Percentiles rank a stretch among this genome's conserved stretches.
These are phyloP conservation scores for Exobasidium cylindrosporum DNA, from an alignment of 1,284 basidiomycete genomes.

Conservation along the genomic window DNA sequence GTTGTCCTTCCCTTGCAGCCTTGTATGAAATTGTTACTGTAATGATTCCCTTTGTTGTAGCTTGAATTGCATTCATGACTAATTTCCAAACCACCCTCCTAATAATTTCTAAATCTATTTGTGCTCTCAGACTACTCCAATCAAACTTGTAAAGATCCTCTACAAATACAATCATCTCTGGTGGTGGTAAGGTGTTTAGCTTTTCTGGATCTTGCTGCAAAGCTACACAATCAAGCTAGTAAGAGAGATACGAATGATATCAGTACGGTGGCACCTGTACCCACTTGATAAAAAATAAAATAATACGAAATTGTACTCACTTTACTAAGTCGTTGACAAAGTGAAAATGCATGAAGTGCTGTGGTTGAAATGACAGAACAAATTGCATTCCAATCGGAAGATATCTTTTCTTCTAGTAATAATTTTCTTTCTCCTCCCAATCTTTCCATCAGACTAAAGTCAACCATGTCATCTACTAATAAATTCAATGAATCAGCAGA, in stretches of 20 bases:
- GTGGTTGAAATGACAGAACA: slow-evolving; percentile 23
- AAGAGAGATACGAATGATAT: no score
- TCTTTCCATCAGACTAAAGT: slow-evolving; percentile 13
- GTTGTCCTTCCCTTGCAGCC: neutral
- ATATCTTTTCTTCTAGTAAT: slow-evolving; percentile 26
- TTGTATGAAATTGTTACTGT: neutral
- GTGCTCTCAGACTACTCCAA: neutral
- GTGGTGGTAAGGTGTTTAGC: slow-evolving; percentile 1
- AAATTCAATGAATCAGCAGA: slow-evolving; percentile 11
- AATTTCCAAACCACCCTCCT: slow-evolving; percentile 11
- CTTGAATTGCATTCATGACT: slow-evolving; percentile 14
- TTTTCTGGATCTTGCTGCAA: neutral
- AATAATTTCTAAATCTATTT: slow-evolving; percentile 11
- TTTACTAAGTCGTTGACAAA: neutral
- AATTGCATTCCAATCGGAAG: slow-evolving; percentile 2
- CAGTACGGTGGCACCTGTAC: no score
- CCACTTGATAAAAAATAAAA: no score
- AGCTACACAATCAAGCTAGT: no score
- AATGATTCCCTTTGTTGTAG: slow-evolving; percentile 13
- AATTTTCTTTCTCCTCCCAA: neutral
- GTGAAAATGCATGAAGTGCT: neutral
- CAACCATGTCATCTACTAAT: slow-evolving; percentile 12
- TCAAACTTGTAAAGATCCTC: slow-evolving; percentile 5
- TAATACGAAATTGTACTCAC: neutral
- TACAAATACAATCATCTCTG: slow-evolving; percentile 9